Base-by-base conservation (phyloP, 495 filamentous ascomycete genomes). In the Staphylotrichum longicolle region DNA sequence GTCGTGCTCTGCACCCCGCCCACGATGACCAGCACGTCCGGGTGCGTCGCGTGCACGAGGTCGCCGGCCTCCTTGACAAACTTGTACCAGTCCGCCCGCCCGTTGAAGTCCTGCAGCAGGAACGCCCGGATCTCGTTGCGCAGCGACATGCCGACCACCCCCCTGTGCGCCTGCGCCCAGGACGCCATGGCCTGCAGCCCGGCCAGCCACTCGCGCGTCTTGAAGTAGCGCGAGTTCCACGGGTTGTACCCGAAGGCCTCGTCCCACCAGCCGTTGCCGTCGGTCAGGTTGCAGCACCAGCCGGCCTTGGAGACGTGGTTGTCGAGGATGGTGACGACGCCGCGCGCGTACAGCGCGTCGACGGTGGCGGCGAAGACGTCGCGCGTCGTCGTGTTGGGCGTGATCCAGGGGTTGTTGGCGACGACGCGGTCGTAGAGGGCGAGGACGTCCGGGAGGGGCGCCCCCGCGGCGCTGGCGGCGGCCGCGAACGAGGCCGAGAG, bases 211-310 rank as follows among this genome's bases (percentile, higher is more conserved):
- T 77, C 61, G 1, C 61, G 27, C 12, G 79, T 81, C 54, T 79
- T 68, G 71, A 81, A 82, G 70, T 62, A 79, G 27, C 75, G 74
- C 40, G 69, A 75, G 70, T 78, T 81, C 47, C 65, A 62, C 8
- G 51, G 32, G 66, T 71, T 78, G 71, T 81, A 82, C 4, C 74
- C 74, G 40, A 71, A 72, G 0, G 72, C 78, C 11, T 65, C 46
- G 58, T 78, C 77, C 78, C 79, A 83, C 80, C 80, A 83, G 35
- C 80, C 80, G 63, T 83, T 83, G 37, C 80, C 79, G 61, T 83
- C 80, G 14, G 68, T 72, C 34, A 79, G 64, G 64, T 73, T 70
- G 66, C 80, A 83, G 69, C 80, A 82, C 78, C 79, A 83, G 15
- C 63, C 68, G 0, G 78, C 79, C 57, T 73, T 73, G 66, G 75